Evolutionary conservation across 164 flowering plant species (phyloP), one percentile per base, ranked within the genome.

Genomic region (Sedum album): DNA sequence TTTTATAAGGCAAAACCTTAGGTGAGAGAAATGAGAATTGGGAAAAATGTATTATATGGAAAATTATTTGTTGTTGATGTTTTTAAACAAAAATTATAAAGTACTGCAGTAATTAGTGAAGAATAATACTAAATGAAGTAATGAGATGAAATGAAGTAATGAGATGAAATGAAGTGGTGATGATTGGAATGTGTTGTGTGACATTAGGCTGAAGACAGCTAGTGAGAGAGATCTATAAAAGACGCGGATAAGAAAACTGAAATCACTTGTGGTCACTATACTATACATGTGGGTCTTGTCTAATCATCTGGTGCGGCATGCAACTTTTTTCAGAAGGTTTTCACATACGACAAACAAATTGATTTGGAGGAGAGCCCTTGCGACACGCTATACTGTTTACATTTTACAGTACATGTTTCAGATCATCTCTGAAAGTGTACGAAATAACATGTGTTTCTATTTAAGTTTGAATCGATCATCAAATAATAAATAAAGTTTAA

Each of bases 321-420:
- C 62, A 57, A 28, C 62, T 57, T 57, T 57, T 28, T 28, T 57
- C 62, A 28, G 62, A 57, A 57, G 26, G 62, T 57, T 30, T 57
- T 28, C 30, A 55, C 30, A 21, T 15, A 14, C 26, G 62, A 57
- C 62, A 28, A 57, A 57, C 33, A 20, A 5, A 28, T 2, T 57
- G 62, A 13, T 57, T 9, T 55, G 31, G 31, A 55, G 60, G 5
- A 25, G 62, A 57, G 13, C 25, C 8, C 57, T 39, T 39, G 42
- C 42, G 14, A 18, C 48, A 11, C 0, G 48, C 48, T 42, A 10
- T 42, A 11, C 48, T 42, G 14, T 42, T 42, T 42, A 35, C 38
- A 35, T 3, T 35, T 35, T 35, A 35, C 38, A 35, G 38, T 35
- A n/a, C n/a, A n/a, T n/a, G n/a, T n/a, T n/a, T n/a, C n/a, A n/a